Conservation (phyloP, 2,329 filamentous ascomycete species). For the Trichoderma endophyticum region DNA sequence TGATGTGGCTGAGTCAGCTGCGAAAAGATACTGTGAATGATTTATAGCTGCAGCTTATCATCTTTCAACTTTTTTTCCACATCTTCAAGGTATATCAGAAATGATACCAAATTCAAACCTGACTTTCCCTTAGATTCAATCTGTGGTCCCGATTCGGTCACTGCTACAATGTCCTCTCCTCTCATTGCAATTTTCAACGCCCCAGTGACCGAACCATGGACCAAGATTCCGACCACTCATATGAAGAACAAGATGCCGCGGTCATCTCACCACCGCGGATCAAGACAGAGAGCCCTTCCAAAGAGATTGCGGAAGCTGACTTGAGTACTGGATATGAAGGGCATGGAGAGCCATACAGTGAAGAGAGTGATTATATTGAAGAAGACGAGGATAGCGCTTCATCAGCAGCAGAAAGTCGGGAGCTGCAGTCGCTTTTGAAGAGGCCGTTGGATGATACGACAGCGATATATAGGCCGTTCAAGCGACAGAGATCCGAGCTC, state of each 20-base stretch:
- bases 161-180: conserved; percentile 31
- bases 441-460: conserved; percentile 27
- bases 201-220: conserved; percentile 32
- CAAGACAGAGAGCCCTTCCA: neutral
- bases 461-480: conserved; percentile 36
- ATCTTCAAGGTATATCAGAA: neutral
- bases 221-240: conserved; percentile 25
- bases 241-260: conserved; percentile 19
- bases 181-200: conserved; percentile 21
- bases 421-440: conserved; percentile 28
- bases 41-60: neutral
- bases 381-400: neutral
- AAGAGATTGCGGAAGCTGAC: neutral
- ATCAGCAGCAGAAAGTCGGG: neutral
- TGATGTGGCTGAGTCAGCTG: conserved; percentile 5
- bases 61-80: neutral
- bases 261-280: conserved; percentile 18
- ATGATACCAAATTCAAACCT: neutral
- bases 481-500: conserved; percentile 43
- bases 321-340: neutral
- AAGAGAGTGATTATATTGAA: conserved; percentile 4
- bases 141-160: neutral
- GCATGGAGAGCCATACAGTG: neutral
- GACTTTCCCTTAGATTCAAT: neutral
- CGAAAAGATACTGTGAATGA: neutral